Conservation (phyloP, 257 asterid species). For the Lycium barbarum region DNA sequence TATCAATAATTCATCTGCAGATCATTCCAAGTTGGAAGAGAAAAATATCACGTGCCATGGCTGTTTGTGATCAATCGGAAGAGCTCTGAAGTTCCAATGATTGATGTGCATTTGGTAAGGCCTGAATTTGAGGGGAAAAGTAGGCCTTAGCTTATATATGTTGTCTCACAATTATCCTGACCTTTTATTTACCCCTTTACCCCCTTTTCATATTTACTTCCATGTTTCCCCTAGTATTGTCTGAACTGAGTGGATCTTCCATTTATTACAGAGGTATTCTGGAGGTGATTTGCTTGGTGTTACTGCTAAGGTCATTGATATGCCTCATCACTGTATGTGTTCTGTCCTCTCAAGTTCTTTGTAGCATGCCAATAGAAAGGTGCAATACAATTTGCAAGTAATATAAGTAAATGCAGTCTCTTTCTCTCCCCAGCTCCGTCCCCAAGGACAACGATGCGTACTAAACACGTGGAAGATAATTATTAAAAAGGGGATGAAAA, state of each 20-base stretch:
- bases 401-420: neutral
- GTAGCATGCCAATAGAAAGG: slow-evolving; percentile 9
- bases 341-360: neutral
- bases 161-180: neutral
- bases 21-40: slow-evolving; percentile 96
- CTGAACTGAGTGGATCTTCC: slow-evolving; percentile 36
- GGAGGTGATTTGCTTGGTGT: slow-evolving; percentile 89
- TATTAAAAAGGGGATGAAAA: neutral
- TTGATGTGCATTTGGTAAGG: slow-evolving; percentile 86
- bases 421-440: neutral
- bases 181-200: slow-evolving; percentile 4
- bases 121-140: slow-evolving; percentile 32
- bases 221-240: slow-evolving; percentile 25
- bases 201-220: slow-evolving; percentile 12
- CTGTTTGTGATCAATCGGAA: slow-evolving; percentile 85
- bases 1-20: slow-evolving; percentile 54
- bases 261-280: slow-evolving; percentile 71
- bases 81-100: slow-evolving; percentile 94
- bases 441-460: neutral
- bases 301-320: slow-evolving; percentile 78
- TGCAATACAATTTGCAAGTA: neutral
- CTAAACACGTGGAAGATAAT: neutral
- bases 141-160: neutral
- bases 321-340: slow-evolving; percentile 78
- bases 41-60: slow-evolving; percentile 90